Conservation (phyloP, 345 rosid genomes). For the Gossypium sturtianum region DNA sequence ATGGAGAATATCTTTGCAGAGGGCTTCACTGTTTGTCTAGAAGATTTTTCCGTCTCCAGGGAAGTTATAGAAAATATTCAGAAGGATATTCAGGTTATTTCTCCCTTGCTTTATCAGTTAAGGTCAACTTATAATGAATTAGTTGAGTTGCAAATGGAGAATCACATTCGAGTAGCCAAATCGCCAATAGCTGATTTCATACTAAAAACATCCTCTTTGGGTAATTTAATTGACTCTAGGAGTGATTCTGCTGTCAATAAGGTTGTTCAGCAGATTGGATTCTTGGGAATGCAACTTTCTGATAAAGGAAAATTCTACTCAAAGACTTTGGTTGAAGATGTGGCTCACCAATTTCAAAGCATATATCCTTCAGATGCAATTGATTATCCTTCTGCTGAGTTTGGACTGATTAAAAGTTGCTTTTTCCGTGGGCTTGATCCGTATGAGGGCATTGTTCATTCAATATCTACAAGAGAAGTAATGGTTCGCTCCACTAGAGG, state of each 20-base stretch:
- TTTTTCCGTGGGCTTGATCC: conserved; percentile 89
- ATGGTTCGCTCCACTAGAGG: conserved; percentile 89
- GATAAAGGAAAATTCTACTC: conserved; percentile 83
- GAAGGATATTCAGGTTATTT: conserved; percentile 30
- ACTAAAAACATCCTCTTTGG: conserved; percentile 50
- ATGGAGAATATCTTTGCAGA: conserved; percentile 65
- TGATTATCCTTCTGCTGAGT: conserved; percentile 60
- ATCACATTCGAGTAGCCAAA: conserved; percentile 48
- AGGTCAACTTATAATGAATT: conserved; percentile 55
- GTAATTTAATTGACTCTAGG: conserved; percentile 67
- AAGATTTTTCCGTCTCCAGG: conserved; percentile 61
- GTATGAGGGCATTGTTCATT: conserved; percentile 84
- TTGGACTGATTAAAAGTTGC: conserved; percentile 66
- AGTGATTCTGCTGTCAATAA: conserved; percentile 69
- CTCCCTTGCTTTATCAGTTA: conserved; percentile 52
- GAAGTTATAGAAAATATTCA: conserved; percentile 32
- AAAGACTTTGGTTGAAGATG: conserved; percentile 64
- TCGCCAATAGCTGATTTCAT: conserved; percentile 45
- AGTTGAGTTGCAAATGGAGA: conserved; percentile 67
- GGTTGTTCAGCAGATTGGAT: conserved; percentile 81
- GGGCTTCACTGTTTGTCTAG: conserved; percentile 67
- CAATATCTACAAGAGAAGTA: conserved; percentile 73
- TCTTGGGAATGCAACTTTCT: conserved; percentile 80
- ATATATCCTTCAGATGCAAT: conserved; percentile 42
- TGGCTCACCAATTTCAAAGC: conserved; percentile 51